Conservation (phyloP, 805 yeast genomes). For the Saccharomycopsis synnaedendra region DNA sequence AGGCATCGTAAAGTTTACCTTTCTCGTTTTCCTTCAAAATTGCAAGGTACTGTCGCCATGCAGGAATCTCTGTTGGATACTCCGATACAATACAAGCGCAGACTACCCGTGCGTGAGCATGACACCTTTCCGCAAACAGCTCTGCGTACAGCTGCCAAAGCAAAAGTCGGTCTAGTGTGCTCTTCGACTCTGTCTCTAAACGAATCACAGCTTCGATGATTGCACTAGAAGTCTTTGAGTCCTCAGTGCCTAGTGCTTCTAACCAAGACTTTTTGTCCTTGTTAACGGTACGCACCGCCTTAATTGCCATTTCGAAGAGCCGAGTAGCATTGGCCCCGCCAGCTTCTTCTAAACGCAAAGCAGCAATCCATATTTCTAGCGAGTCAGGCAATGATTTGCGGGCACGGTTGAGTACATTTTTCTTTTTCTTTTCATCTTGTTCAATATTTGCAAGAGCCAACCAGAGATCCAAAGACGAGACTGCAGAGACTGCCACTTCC, state of each 20-base stretch:
- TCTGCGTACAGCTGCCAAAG: constrained; percentile 29
- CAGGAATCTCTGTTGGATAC: constrained; percentile 30
- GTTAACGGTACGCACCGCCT: constrained; percentile 35
- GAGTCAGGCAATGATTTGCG: constrained; percentile 39
- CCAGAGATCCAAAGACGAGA: constrained; percentile 57
- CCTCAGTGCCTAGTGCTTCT: no score
- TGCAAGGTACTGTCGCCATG: constrained; percentile 11
- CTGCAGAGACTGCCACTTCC: constrained; percentile 52
- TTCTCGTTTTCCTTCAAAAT: constrained; percentile 8
- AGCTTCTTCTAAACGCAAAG: constrained; percentile 56
- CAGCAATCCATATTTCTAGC: constrained; percentile 55
- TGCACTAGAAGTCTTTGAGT: constrained; percentile 35
- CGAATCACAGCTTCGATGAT: constrained; percentile 34
- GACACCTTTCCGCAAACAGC: constrained; percentile 15
- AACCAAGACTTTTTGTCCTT: constrained; percentile 20
- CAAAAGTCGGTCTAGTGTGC: constrained; percentile 18
- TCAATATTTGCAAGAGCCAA: constrained; percentile 38
- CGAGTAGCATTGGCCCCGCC: constrained; percentile 31
- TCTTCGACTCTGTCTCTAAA: constrained; percentile 20
- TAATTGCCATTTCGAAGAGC: constrained; percentile 34
- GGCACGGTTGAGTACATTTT: constrained; percentile 45
- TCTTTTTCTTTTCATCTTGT: constrained; percentile 25
- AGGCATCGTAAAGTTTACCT: constrained; percentile 29
- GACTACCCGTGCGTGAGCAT: no score
- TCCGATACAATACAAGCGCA: constrained; percentile 6